phyloP scores from a whole-genome alignment of 164 flowering plant genomes.

The Sedum album region DNA sequence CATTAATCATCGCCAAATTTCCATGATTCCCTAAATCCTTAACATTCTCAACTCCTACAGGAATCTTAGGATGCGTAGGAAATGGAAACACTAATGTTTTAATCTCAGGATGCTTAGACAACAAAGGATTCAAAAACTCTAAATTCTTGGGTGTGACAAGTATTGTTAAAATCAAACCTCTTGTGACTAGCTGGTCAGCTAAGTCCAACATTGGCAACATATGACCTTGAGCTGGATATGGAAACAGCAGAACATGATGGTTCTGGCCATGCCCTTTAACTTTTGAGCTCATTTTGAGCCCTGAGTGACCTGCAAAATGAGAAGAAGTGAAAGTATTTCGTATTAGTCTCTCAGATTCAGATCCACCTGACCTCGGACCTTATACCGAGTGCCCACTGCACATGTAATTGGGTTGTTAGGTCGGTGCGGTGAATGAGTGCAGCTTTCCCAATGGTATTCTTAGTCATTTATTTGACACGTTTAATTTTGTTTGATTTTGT shows the following conservation, averaged over 20 bases:
- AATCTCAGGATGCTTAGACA: constrained; percentile 31
- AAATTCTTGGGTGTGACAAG: constrained; percentile 60
- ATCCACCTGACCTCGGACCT: too few species aligned
- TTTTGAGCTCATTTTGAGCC: background rate
- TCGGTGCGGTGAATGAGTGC: too few species aligned
- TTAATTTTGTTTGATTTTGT: too few species aligned
- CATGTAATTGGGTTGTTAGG: too few species aligned
- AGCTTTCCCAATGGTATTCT: too few species aligned
- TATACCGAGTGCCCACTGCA: too few species aligned
- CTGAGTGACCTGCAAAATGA: background rate
- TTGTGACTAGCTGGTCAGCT: constrained; percentile 34
- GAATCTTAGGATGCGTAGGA: constrained; percentile 43
- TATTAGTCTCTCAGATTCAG: too few species aligned
- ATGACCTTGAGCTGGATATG: constrained; percentile 3
- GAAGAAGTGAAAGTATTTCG: too few species aligned
- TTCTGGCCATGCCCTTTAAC: background rate
- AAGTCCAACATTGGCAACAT: constrained; percentile 23
- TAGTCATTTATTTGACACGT: too few species aligned
- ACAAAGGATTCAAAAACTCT: constrained; percentile 35
- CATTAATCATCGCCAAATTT: constrained; percentile 23
- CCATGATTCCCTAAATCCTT: constrained; percentile 31
- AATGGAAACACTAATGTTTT: constrained; percentile 42
- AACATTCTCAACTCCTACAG: constrained; percentile 43
- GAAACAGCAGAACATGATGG: constrained; percentile 1
- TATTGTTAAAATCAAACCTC: constrained; percentile 36